Evolutionary conservation across 1,284 basidiomycete species (phyloP).

Genomic region (Tausonia pullulans): DNA sequence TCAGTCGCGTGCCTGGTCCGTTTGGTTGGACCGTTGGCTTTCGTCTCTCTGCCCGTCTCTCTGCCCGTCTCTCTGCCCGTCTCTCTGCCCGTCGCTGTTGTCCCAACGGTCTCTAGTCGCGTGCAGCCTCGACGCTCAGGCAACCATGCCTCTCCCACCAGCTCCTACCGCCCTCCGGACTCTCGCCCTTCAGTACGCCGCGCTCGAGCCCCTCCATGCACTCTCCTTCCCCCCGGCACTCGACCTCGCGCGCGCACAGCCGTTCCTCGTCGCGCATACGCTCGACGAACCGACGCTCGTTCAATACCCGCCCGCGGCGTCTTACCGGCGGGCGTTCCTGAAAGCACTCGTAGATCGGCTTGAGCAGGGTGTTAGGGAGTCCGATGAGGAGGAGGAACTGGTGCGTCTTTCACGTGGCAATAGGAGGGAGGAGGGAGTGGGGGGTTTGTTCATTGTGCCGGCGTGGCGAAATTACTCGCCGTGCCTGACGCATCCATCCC

Average conservation of each 20-base stretch:
- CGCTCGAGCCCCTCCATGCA: conserved; percentile 29
- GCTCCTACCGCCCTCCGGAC: conserved; percentile 1
- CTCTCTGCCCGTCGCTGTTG: too few relatives aligned
- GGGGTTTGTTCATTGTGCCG: too few relatives aligned
- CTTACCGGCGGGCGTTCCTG: conserved; percentile 27
- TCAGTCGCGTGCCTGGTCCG: too few relatives aligned
- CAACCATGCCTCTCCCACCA: too few relatives aligned
- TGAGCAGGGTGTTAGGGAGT: conserved; percentile 21
- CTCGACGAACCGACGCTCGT: conserved; percentile 16
- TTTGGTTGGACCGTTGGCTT: too few relatives aligned
- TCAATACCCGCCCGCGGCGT: conserved; percentile 21
- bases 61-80: too few relatives aligned
- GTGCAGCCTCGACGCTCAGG: too few relatives aligned
- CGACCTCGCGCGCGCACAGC: conserved; percentile 20
- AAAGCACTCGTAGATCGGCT: conserved; percentile 22
- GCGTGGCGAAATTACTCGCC: too few relatives aligned
- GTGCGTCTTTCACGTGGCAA: conserved; percentile 15
- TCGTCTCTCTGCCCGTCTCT: too few relatives aligned
- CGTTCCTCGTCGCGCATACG: conserved; percentile 20
- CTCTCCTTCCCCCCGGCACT: conserved; percentile 21
- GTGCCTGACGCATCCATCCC: neutral
- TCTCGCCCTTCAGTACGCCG: conserved; percentile 28
- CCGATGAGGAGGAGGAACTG: conserved; percentile 17
- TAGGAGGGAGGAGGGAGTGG: too few relatives aligned
- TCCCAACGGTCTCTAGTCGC: too few relatives aligned